Base-by-base conservation (phyloP, 345 rosid species). In the Eucalyptus cloeziana region DNA sequence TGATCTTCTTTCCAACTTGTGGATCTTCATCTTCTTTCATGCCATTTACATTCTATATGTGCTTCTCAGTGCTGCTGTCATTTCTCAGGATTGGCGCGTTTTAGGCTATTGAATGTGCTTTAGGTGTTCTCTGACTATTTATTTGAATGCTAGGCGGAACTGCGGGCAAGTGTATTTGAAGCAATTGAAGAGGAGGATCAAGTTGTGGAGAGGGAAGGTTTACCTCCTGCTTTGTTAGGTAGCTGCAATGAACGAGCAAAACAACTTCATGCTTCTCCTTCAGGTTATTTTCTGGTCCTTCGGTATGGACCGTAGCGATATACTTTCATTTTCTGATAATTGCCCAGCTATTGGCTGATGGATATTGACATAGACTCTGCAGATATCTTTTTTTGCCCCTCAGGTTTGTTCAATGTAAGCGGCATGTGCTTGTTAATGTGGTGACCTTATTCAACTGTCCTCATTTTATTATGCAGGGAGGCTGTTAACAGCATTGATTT, bases 101-200 rank as follows among this genome's bases (percentile, higher is more conserved):
- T 85, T 88, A 22, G 62, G 62, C 51, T 80, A 86, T 50, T 43
- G 47, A 40, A 76, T 60, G 16, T 19, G 49, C 44, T 58, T 54
- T 50, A 16, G 7, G 49, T 14, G 6, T 60, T 86, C 30, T 40
- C 86, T 19, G 51, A 52, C 67, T 33, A 69, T 86, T 37, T 25
- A 69, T 67, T 90, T 86, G 37, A 69, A 83, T 90, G 79, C 67
- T 87, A 98, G 99, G 99, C 98, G 92, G 99, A 98, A 94, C 96
- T 97, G 4, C 94, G 99, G 89, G 99, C 99, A 44, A 97, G 99
- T 93, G 99, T 98, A 17, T 98, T 97, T 89, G 99, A 95, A 93
- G 99, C 99, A 76, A 98, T 98, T 33, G 99, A 98, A 93, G 98
- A 97, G 93, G 99, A 98, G 88, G 99, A 97, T 91, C 92, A 86